phyloP scores from a whole-genome alignment of 495 filamentous ascomycete species.

The Penicillium samsonianum region DNA sequence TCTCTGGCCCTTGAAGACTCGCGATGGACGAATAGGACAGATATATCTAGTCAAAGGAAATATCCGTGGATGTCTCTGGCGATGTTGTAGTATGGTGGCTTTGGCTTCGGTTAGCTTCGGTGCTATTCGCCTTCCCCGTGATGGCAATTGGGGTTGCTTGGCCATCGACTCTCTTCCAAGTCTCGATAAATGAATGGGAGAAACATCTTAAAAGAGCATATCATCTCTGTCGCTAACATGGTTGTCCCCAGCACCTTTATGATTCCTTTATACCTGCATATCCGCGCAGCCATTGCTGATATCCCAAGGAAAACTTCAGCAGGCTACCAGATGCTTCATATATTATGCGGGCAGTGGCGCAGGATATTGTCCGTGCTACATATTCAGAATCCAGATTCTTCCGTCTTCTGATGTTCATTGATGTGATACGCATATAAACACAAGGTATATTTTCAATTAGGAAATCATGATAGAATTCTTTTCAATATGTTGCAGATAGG shows the following conservation, averaged over 20 bases:
- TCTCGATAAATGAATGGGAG: not conserved
- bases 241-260: not conserved
- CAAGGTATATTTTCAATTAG: not conserved
- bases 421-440: not conserved
- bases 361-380: not conserved
- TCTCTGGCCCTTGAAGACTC: too few species aligned
- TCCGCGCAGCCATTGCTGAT: not conserved
- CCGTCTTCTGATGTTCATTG: too few species aligned
- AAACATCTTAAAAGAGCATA: not conserved
- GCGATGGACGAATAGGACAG: too few species aligned
- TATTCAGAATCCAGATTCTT: not conserved
- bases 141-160: too few species aligned
- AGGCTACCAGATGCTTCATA: not conserved
- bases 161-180: too few species aligned
- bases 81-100: too few species aligned
- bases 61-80: too few species aligned
- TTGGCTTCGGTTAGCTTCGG: too few species aligned
- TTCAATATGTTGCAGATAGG: not conserved
- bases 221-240: not conserved
- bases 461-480: not conserved
- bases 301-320: not conserved
- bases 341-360: not conserved
- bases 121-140: too few species aligned
- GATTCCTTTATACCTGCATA: too few species aligned
- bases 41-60: too few species aligned